Evolutionary conservation across 140 eudicot species (phyloP), one percentile per base, ranked within the genome.

Genomic region (Ambrosia hybrid): DNA sequence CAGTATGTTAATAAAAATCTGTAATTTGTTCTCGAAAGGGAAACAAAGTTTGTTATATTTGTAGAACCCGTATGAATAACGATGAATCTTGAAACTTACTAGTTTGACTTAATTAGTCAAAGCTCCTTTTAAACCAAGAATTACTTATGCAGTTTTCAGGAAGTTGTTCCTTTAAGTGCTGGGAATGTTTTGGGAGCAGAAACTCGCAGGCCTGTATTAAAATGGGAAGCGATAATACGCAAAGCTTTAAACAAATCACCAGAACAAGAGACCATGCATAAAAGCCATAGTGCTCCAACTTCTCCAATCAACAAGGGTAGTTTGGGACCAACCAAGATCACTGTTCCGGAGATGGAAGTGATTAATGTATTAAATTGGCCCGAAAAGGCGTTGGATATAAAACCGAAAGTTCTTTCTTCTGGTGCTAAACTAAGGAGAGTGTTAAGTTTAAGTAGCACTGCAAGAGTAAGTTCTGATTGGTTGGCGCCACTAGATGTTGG

Each of bases 121-220:
- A 4, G 49, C 3, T 41, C 3, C 2, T 41, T 41, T 1, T 30
- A 30, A 30, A 30, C 2, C 34, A 30, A 30, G 34, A 30, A 4
- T 68, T 68, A 30, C 58, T 51, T 63, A 43, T 53, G 65, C 85
- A 94, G 99, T 43, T 91, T 94, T 37, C 99, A 94, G 81, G 99
- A 94, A 70, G 99, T 91, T 67, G 97, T 94, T 58, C 99, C 99
- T 56, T 73, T 94, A 77, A 94, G 80, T 83, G 99, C 96, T 53
- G 97, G 96, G 10, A 94, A 94, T 74, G 99, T 94, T 37, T 81
- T 94, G 39, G 99, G 96, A 73, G 96, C 99, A 34, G 99, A 90
- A 74, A 89, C 83, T 26, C 85, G 94, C 49, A 80, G 87, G 70
- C 97, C 99, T 0, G 89, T 94, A 33, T 75, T 75, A 59, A 91